phyloP scores from a whole-genome alignment of 768 basidiomycete genomes.

The Tricholoma sp. region DNA sequence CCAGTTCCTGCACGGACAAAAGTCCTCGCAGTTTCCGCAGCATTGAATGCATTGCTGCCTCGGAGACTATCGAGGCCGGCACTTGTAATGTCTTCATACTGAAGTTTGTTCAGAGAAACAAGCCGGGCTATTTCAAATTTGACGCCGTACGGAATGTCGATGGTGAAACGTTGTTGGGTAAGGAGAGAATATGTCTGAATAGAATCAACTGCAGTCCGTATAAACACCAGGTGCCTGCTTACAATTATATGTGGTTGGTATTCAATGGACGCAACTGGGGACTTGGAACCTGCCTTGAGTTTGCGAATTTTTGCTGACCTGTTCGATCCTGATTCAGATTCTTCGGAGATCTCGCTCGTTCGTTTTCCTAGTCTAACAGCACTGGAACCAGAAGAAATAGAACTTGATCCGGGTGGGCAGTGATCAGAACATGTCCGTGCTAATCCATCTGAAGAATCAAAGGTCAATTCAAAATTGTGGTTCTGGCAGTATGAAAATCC shows the following conservation, averaged over 20 bases:
- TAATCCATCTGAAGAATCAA: not conserved
- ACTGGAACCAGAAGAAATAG: constrained; percentile 7
- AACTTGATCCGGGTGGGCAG: constrained; percentile 15
- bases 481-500: not conserved
- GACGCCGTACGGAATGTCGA: constrained; percentile 32
- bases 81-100: constrained; percentile 24
- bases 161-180: constrained; percentile 15
- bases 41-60: constrained; percentile 28
- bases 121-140: constrained; percentile 50
- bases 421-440: not conserved
- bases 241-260: constrained; percentile 16
- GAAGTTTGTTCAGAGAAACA: constrained; percentile 20
- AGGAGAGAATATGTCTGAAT: constrained; percentile 12
- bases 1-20: constrained; percentile 6
- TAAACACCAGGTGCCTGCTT: constrained; percentile 3
- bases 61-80: constrained; percentile 20
- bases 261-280: not conserved
- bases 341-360: constrained; percentile 13
- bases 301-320: constrained; percentile 6
- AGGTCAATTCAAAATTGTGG: not conserved
- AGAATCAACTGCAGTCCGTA: not conserved
- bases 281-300: not conserved
- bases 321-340: not conserved
- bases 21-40: constrained; percentile 19
- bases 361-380: constrained; percentile 23